Conservation (phyloP, 169 alveolate genomes). For the Babesia ovata region DNA sequence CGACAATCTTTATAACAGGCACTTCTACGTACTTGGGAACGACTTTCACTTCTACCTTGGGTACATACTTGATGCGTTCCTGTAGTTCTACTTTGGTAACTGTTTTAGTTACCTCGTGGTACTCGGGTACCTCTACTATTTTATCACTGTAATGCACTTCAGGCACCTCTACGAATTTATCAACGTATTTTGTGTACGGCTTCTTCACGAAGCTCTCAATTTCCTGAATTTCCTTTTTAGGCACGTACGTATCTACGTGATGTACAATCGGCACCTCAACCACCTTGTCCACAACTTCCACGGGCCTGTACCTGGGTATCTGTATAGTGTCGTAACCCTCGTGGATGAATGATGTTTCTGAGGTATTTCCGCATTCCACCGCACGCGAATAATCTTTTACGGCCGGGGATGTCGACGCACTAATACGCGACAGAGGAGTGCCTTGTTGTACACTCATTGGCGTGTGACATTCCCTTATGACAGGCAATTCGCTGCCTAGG, state of each 20-base stretch:
- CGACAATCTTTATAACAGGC: conserved; percentile 75
- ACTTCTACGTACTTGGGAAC: conserved; percentile 80
- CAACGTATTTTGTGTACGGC: conserved; percentile 77
- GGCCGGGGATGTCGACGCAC: conserved; percentile 26
- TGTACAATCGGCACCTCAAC: conserved; percentile 81
- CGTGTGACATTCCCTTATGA: background rate
- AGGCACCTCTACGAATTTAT: conserved; percentile 76
- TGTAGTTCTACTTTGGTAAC: conserved; percentile 72
- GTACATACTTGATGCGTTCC: conserved; percentile 74
- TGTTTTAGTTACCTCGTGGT: conserved; percentile 75
- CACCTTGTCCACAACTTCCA: conserved; percentile 76
- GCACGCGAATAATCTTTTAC: conserved; percentile 73
- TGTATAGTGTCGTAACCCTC: conserved; percentile 79
- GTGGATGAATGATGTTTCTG: conserved; percentile 73
- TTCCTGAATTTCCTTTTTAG: conserved; percentile 76
- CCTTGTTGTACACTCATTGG: background rate
- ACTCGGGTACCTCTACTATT: conserved; percentile 79
- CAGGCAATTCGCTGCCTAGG: background rate
- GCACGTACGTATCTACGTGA: conserved; percentile 74
- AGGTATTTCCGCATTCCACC: conserved; percentile 59
- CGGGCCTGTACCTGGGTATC: conserved; percentile 75
- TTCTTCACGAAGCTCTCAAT: conserved; percentile 75
- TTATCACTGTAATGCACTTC: conserved; percentile 73
- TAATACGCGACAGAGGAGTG: conserved; percentile 1
- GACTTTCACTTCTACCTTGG: conserved; percentile 74